A percentile compares a stretch with the other conserved stretches of the same genome.
phyloP scores from a whole-genome alignment of 1,139 yeast species.

The Debaryomyces subglobosus region DNA sequence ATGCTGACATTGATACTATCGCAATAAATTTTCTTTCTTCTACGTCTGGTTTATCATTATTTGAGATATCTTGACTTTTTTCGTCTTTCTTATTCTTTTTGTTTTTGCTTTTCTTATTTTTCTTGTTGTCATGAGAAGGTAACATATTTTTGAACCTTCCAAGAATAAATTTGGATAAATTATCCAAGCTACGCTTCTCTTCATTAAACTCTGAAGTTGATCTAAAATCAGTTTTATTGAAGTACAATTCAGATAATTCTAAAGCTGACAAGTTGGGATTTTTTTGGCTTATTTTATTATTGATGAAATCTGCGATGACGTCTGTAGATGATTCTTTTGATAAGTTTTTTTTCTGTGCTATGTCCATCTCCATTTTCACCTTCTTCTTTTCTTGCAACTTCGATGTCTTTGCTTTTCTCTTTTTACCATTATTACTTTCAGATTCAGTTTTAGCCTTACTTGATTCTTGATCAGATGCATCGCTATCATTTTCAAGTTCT shows the following conservation, averaged over 20 bases:
- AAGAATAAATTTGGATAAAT: slow-evolving; percentile 48
- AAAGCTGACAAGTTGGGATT: slow-evolving; percentile 62
- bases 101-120: slow-evolving; percentile 16
- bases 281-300: slow-evolving; percentile 51
- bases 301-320: slow-evolving; percentile 61
- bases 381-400: slow-evolving; percentile 55
- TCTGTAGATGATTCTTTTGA: slow-evolving; percentile 53
- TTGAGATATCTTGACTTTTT: slow-evolving; percentile 7
- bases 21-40: slow-evolving; percentile 52
- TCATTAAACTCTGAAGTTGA: slow-evolving; percentile 55
- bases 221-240: slow-evolving; percentile 51
- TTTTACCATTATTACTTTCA: slow-evolving; percentile 22
- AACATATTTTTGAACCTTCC: slow-evolving; percentile 48
- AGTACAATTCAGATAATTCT: slow-evolving; percentile 61
- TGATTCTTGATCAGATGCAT: slow-evolving; percentile 1
- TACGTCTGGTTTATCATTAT: slow-evolving; percentile 12
- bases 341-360: slow-evolving; percentile 51
- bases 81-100: slow-evolving; percentile 15
- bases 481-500: slow-evolving; percentile 16
- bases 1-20: slow-evolving; percentile 68
- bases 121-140: slow-evolving; percentile 27
- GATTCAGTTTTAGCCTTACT: slow-evolving; percentile 16
- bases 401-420: slow-evolving; percentile 34
- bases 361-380: slow-evolving; percentile 60
- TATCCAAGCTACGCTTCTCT: slow-evolving; percentile 44